Percentiles rank a stretch among this genome's conserved stretches.
phyloP scores from a whole-genome alignment of 176 grass and related monocot genomes.

The Eleusine coracana region DNA sequence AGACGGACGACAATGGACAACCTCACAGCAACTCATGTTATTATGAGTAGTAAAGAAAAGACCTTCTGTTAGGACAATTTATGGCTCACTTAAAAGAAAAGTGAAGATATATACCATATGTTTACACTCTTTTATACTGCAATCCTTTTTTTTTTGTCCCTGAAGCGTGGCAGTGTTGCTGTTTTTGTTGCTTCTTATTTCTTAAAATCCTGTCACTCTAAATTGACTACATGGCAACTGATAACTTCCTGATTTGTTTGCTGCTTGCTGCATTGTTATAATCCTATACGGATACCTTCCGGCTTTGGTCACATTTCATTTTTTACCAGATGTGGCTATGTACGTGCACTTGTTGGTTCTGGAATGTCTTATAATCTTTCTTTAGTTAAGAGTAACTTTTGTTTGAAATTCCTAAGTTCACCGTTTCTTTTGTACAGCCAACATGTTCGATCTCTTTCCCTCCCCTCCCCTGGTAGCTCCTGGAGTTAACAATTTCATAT shows the following conservation, averaged over 20 bases:
- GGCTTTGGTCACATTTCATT: background rate
- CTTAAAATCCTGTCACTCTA: background rate
- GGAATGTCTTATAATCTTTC: background rate
- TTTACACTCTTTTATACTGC: background rate
- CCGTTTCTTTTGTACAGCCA: constrained; percentile 5
- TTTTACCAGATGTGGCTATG: background rate
- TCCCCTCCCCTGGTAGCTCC: background rate
- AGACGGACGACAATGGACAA: too few relatives aligned
- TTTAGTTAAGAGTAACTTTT: constrained; percentile 11
- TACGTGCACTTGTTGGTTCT: background rate
- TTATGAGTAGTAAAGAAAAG: background rate
- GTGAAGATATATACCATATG: background rate
- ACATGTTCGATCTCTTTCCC: constrained; percentile 8
- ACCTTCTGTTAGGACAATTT: background rate
- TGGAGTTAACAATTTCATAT: background rate
- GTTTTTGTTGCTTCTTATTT: constrained; percentile 14
- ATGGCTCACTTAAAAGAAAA: background rate
- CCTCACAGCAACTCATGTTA: too few relatives aligned
- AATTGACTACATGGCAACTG: background rate
- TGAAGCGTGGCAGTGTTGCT: background rate
- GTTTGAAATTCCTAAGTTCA: background rate
- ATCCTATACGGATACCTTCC: background rate
- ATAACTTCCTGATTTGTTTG: background rate
- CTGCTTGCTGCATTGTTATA: background rate
- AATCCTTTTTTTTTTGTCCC: background rate